A percentile compares a stretch with the other conserved stretches of the same genome.
phyloP scores from a whole-genome alignment of 768 basidiomycete species.

The Mycena amicta region DNA sequence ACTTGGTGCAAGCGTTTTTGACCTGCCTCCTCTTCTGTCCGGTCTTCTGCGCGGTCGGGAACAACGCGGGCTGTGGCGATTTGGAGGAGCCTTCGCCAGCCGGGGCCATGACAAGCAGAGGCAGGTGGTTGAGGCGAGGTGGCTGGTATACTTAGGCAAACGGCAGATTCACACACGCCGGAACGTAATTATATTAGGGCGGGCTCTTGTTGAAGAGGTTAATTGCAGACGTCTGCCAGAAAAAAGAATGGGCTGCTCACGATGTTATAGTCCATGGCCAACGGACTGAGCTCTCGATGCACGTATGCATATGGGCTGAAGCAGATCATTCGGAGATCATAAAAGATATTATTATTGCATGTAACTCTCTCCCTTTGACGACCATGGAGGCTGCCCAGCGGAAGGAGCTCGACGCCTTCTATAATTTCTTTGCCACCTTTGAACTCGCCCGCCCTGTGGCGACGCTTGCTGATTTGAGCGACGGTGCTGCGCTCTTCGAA shows the following conservation, averaged over 20 bases:
- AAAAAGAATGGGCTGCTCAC: no score
- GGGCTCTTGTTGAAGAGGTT: no score
- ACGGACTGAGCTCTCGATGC: no score
- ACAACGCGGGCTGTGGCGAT: conserved; percentile 56
- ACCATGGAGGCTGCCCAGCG: conserved; percentile 36
- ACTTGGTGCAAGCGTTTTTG: conserved; percentile 90
- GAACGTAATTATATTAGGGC: background rate
- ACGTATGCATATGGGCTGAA: no score
- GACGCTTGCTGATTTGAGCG: conserved; percentile 70
- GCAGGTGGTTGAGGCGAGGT: conserved; percentile 1
- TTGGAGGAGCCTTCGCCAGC: conserved; percentile 30
- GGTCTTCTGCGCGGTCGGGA: background rate
- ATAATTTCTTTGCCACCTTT: conserved; percentile 80
- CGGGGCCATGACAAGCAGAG: background rate
- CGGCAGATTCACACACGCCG: background rate
- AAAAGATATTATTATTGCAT: no score
- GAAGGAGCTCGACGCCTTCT: conserved; percentile 79
- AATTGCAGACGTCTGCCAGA: no score
- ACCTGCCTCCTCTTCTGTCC: conserved; percentile 89
- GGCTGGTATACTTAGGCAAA: background rate
- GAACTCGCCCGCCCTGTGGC: conserved; percentile 64
- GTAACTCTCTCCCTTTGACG: background rate
- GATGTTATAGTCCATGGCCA: no score
- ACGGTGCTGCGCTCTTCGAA: conserved; percentile 76
- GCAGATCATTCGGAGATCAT: no score